Evolutionary conservation across 106 monocot genomes (phyloP).

Genomic region (Ottelia alismoides): DNA sequence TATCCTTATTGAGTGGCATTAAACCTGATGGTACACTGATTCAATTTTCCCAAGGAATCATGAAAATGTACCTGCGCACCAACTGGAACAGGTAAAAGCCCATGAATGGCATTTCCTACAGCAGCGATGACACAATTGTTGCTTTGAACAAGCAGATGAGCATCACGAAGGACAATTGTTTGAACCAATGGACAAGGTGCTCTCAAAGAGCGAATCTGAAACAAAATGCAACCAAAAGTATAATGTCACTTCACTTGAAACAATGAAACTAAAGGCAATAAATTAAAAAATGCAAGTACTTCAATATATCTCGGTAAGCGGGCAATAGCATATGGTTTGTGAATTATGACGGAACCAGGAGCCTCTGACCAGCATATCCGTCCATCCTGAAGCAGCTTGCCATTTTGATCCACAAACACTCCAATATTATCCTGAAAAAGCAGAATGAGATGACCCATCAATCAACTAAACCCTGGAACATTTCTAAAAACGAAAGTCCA

Average conservation of each 20-base stretch:
- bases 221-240: not conserved
- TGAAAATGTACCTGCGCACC: slow-evolving; percentile 69
- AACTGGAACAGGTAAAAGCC: slow-evolving; percentile 84
- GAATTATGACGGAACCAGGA: slow-evolving; percentile 64
- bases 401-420: slow-evolving; percentile 99
- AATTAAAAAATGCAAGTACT: slow-evolving; percentile 9
- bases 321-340: slow-evolving; percentile 77
- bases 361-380: slow-evolving; percentile 92
- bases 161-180: slow-evolving; percentile 80
- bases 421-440: slow-evolving; percentile 82
- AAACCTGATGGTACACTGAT: not conserved
- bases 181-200: slow-evolving; percentile 86
- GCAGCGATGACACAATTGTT: slow-evolving; percentile 64
- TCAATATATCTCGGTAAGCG: slow-evolving; percentile 75
- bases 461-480: no score
- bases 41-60: not conserved
- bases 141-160: slow-evolving; percentile 60
- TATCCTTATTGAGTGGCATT: no score
- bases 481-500: no score
- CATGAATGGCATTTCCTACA: slow-evolving; percentile 65
- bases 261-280: no score
- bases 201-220: slow-evolving; percentile 87
- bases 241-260: not conserved
- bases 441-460: not conserved
- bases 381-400: slow-evolving; percentile 94